Evolutionary conservation across 352 stramenopile genomes (phyloP), one percentile per base, ranked within the genome.

Genomic region (Globisporangium megalacanthum): DNA sequence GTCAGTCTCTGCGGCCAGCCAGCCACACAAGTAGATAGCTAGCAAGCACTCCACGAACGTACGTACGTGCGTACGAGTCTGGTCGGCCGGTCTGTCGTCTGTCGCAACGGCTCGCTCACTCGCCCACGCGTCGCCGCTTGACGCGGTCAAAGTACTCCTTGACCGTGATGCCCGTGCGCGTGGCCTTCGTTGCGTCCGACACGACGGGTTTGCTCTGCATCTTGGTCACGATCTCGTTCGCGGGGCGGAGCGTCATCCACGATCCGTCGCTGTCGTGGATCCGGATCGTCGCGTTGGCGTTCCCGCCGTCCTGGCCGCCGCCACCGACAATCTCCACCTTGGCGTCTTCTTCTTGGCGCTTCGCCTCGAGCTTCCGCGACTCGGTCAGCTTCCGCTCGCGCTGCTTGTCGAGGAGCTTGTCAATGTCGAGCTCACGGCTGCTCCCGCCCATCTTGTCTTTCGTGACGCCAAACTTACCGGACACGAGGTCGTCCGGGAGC

Each of bases 131-230:
- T 41, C 70, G 72, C 44, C 74, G 68, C 65, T 92, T 92, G 47
- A 94, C 82, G 52, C 84, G 84, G 58, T 92, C 80, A 52, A 94
- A 89, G 67, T 94, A 94, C 52, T 94, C 84, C 58, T 94, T 89
- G 33, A 94, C 79, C 41, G 84, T 83, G 48, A 94, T 88, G 25
- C 84, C 84, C 56, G 86, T 87, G 56, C 84, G 81, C 9, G 68
- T 68, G 14, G 76, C 73, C 64, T 94, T 94, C 17, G 80, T 73
- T 44, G 87, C 79, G 3, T 78, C 69, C 11, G 82, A 78, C 4
- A 94, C 78, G 8, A 77, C 58, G 0, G 75, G 70, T 53, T 89
- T 89, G 53, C 64, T 73, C 57, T 87, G 69, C 66, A 85, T 89
- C 52, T 92, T 69, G 63, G 82, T 72, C 47, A 92, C 78, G 56